Conservation (phyloP, 345 rosid genomes). For the Euphorbia lathyris region DNA sequence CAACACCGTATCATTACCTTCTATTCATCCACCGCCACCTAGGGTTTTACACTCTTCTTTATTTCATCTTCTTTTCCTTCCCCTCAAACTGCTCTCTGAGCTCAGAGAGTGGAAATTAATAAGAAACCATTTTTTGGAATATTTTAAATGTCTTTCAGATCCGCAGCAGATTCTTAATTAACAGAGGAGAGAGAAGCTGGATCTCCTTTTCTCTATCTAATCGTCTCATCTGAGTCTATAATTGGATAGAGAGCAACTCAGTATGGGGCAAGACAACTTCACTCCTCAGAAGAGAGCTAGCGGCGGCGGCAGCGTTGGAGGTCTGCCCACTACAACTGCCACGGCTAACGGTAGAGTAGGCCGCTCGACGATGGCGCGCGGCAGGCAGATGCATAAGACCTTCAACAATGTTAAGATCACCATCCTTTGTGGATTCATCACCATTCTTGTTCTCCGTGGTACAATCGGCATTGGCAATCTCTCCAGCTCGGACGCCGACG, state of each 20-base stretch:
- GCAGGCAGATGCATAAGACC: constrained; percentile 83
- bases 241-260: not conserved
- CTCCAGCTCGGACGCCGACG: constrained; percentile 69
- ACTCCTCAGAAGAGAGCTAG: constrained; percentile 61
- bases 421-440: constrained; percentile 85
- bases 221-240: not conserved
- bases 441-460: constrained; percentile 91
- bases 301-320: constrained; percentile 44
- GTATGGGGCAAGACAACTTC: constrained; percentile 64
- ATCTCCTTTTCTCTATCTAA: constrained; percentile 7
- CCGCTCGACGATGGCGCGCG: constrained; percentile 46
- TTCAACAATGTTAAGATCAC: constrained; percentile 92
- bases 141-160: constrained; percentile 12
- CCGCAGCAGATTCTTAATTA: not conserved
- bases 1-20: not conserved
- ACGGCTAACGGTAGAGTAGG: constrained; percentile 43
- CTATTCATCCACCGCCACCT: not conserved
- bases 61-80: not conserved
- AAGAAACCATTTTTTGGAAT: not conserved
- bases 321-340: constrained; percentile 42
- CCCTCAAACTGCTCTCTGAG: not conserved
- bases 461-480: constrained; percentile 83
- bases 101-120: too few species aligned
- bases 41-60: not conserved
- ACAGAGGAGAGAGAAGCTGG: constrained; percentile 12